Conservation (phyloP, 768 basidiomycete species). For the Psilocybe subaeruginosa region DNA sequence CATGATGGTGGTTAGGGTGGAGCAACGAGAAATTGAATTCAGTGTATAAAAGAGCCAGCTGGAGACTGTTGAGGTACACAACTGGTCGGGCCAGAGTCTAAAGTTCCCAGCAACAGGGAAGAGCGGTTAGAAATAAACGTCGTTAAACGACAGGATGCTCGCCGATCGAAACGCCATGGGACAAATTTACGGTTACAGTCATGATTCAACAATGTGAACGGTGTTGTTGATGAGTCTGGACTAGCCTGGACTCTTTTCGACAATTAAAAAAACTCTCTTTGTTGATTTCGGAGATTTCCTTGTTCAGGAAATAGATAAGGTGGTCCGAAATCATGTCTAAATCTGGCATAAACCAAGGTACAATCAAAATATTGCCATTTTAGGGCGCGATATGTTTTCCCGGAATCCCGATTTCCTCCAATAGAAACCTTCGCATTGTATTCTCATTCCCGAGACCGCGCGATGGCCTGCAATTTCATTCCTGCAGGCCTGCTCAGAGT, state of each 20-base stretch:
- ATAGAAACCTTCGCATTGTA: background rate
- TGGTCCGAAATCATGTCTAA: background rate
- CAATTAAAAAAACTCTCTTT: slow-evolving; percentile 1
- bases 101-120: slow-evolving; percentile 17
- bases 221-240: slow-evolving; percentile 4
- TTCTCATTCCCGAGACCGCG: background rate
- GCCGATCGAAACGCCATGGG: slow-evolving; percentile 9
- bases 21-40: background rate
- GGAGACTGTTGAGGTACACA: slow-evolving; percentile 21
- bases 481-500: too few species aligned
- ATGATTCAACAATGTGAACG: slow-evolving; percentile 2
- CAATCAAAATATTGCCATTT: slow-evolving; percentile 11
- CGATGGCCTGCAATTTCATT: too few species aligned
- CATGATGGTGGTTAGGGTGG: slow-evolving; percentile 35
- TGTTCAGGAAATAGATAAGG: slow-evolving; percentile 2
- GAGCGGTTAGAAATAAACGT: slow-evolving; percentile 10
- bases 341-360: slow-evolving; percentile 2
- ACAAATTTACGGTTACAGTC: background rate
- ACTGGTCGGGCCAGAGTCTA: slow-evolving; percentile 1
- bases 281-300: slow-evolving; percentile 4
- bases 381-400: slow-evolving; percentile 11
- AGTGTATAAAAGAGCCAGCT: slow-evolving; percentile 15
- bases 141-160: slow-evolving; percentile 13
- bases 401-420: background rate
- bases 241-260: slow-evolving; percentile 6